phyloP scores from a whole-genome alignment of 164 flowering plant genomes.

The Protea cynaroides region DNA sequence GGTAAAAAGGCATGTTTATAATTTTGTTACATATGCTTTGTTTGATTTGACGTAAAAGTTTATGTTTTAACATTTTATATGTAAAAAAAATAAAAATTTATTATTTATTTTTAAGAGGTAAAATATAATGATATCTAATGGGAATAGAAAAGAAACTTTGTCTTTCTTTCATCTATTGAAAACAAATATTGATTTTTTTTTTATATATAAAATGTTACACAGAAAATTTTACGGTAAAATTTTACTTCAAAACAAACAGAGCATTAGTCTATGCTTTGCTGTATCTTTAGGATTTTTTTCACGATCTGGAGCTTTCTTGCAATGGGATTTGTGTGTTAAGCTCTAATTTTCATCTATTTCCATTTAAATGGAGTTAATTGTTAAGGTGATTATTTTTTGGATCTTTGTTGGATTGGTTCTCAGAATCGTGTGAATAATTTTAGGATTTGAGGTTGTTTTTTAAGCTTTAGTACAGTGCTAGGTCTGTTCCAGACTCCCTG shows the following conservation, averaged over 20 bases:
- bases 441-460: too few relatives aligned
- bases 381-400: not conserved
- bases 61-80: too few relatives aligned
- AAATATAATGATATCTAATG: too few relatives aligned
- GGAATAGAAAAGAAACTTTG: too few relatives aligned
- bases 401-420: not conserved
- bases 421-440: not conserved
- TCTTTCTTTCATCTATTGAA: too few relatives aligned
- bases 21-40: constrained; percentile 4
- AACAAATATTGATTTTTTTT: too few relatives aligned
- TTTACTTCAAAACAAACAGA: too few relatives aligned
- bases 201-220: too few relatives aligned
- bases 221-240: too few relatives aligned
- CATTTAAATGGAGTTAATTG: not conserved
- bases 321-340: not conserved
- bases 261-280: not conserved
- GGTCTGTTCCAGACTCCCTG: not conserved
- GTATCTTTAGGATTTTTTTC: not conserved
- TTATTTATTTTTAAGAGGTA: not conserved
- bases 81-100: too few relatives aligned
- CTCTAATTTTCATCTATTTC: constrained; percentile 1
- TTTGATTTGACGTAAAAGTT: too few relatives aligned
- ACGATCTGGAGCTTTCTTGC: not conserved
- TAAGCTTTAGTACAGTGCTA: not conserved
- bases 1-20: not conserved